Evolutionary conservation across 441 rosid genomes (phyloP).

Genomic region (Populus hybrid): DNA sequence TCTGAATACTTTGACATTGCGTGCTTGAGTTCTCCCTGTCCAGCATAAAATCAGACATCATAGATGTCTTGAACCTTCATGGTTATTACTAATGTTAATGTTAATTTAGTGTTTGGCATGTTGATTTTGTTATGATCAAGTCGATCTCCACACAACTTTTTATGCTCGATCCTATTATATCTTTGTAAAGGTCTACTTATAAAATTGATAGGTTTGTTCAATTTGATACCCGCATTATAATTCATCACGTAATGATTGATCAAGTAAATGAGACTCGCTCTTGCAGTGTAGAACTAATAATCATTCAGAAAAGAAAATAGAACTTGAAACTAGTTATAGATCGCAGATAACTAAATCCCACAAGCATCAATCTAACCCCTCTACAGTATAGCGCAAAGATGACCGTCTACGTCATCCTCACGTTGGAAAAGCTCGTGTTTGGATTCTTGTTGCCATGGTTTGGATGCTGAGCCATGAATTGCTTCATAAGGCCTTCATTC

Average conservation of each 20-base stretch:
- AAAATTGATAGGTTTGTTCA: too few species aligned
- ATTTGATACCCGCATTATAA: too few species aligned
- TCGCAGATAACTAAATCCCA: too few species aligned
- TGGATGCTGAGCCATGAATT: conserved; percentile 83
- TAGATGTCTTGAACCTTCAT: not conserved
- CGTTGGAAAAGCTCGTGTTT: conserved; percentile 57
- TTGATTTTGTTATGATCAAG: not conserved
- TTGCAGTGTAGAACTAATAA: too few species aligned
- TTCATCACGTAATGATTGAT: not conserved
- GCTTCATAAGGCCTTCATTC: conserved; percentile 69
- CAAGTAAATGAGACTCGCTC: too few species aligned
- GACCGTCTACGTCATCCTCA: conserved; percentile 32
- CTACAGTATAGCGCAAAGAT: too few species aligned
- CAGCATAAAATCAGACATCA: not conserved
- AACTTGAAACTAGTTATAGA: too few species aligned
- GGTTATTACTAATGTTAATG: not conserved
- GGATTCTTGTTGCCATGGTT: not conserved
- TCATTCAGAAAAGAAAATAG: too few species aligned
- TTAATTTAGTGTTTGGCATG: not conserved
- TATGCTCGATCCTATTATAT: not conserved
- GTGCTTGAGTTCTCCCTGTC: not conserved
- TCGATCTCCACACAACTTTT: not conserved
- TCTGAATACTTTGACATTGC: not conserved
- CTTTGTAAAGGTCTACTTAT: not conserved
- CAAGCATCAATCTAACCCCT: too few species aligned